A percentile compares a stretch with the other conserved stretches of the same genome.
phyloP scores from a whole-genome alignment of 2,329 filamentous ascomycete genomes.

The Alternaria solani region DNA sequence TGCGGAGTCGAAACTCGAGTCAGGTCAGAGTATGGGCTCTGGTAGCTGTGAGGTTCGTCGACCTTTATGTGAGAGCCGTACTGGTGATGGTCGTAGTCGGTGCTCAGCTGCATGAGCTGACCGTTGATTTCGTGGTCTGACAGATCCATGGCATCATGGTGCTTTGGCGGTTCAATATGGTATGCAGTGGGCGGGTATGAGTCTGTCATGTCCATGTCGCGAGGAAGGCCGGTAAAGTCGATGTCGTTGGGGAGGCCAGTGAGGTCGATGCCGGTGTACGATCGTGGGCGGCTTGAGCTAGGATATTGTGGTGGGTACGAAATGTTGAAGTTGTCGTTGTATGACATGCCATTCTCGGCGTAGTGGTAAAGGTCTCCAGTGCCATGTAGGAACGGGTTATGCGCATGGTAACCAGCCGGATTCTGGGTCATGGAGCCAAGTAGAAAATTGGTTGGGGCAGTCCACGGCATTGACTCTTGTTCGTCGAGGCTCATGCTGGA shows the following conservation, averaged over 20 bases:
- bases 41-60: conserved; percentile 28
- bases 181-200: conserved; percentile 46
- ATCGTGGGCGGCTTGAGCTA: conserved; percentile 33
- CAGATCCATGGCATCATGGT: conserved; percentile 30
- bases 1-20: conserved; percentile 35
- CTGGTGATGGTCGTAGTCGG: conserved; percentile 36
- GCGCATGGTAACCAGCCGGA: conserved; percentile 18
- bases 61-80: conserved; percentile 25
- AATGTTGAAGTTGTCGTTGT: conserved; percentile 33
- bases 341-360: conserved; percentile 30
- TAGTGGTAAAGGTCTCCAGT: conserved; percentile 25
- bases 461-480: conserved; percentile 33
- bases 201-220: conserved; percentile 19
- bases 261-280: conserved; percentile 28
- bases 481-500: conserved; percentile 26
- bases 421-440: conserved; percentile 21
- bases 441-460: conserved; percentile 21
- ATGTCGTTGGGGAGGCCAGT: conserved; percentile 22
- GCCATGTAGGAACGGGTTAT: conserved; percentile 18
- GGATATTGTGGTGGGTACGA: conserved; percentile 26
- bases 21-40: conserved; percentile 32
- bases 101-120: conserved; percentile 34
- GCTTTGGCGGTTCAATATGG: conserved; percentile 38
- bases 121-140: conserved; percentile 28
- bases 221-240: conserved; percentile 24